Conservation (phyloP, 2,329 filamentous ascomycete genomes). For the Aspergillus felis region DNA sequence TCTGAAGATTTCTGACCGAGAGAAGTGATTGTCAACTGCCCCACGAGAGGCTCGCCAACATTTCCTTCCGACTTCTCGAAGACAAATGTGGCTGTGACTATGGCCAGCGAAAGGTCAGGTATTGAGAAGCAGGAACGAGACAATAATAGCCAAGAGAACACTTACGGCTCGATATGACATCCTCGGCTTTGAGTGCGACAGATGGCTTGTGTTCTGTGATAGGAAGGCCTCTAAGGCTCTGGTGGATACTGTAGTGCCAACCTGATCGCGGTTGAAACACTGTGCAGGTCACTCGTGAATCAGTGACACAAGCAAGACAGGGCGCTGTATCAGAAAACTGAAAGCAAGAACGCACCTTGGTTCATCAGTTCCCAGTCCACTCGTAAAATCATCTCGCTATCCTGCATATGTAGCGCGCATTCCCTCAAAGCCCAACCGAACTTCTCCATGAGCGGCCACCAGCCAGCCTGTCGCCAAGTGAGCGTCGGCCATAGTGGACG, state of each 20-base stretch:
- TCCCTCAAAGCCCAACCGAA: constrained; percentile 53
- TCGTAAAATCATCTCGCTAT: constrained; percentile 48
- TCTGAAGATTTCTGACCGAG: constrained; percentile 42
- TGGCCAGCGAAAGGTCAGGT: constrained; percentile 16
- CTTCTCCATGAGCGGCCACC: constrained; percentile 54
- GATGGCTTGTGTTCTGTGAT: constrained; percentile 39
- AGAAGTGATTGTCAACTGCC: constrained; percentile 53
- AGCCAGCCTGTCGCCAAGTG: constrained; percentile 58
- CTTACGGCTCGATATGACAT: constrained; percentile 47
- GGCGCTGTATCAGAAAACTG: neutral
- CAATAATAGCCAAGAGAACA: constrained; percentile 8
- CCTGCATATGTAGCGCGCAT: constrained; percentile 45
- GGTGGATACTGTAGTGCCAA: constrained; percentile 46
- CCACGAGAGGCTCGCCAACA: constrained; percentile 55
- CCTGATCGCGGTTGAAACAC: constrained; percentile 34
- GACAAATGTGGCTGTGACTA: constrained; percentile 49
- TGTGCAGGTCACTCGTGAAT: constrained; percentile 11
- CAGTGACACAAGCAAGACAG: neutral
- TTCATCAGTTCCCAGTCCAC: constrained; percentile 56
- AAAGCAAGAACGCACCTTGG: constrained; percentile 23
- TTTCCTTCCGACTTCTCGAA: constrained; percentile 55
- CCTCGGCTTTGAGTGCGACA: constrained; percentile 46
- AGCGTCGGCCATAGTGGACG: constrained; percentile 53
- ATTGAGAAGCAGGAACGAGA: neutral
- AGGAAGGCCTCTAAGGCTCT: constrained; percentile 40